Percentiles rank a stretch among this genome's conserved stretches.
These are phyloP conservation scores for Sistotremastrum suecicum DNA, from an alignment of 768 basidiomycete species.

Conservation along the genomic window DNA sequence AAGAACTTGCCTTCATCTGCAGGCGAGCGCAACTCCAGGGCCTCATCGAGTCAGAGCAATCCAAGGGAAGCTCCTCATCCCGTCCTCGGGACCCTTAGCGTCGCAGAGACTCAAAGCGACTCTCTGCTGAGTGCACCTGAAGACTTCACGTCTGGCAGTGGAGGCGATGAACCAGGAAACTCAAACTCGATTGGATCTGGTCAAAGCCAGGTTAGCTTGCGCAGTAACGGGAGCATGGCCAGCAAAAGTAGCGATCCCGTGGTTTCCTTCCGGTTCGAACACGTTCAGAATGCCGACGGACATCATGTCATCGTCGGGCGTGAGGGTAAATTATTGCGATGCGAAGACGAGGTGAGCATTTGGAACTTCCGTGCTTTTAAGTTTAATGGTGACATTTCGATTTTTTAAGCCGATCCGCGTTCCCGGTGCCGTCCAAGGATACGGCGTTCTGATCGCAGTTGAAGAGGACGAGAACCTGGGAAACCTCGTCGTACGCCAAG, in stretches of 20 bases:
- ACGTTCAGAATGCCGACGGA: conserved; percentile 47
- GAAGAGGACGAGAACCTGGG: conserved; percentile 42
- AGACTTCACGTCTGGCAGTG: no score
- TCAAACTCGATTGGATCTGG: background rate
- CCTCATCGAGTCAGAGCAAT: no score
- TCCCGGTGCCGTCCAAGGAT: conserved; percentile 72
- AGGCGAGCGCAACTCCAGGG: no score
- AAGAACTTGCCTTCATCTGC: no score
- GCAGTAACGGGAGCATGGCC: background rate
- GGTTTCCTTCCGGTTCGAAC: conserved; percentile 51
- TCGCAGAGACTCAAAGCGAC: no score
- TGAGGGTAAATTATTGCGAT: conserved; percentile 48
- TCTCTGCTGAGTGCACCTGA: no score
- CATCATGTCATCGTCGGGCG: conserved; percentile 57
- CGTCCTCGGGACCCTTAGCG: no score
- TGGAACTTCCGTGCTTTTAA: background rate
- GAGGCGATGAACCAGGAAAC: no score
- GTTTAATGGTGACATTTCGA: background rate
- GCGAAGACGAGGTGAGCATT: conserved; percentile 57
- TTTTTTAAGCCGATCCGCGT: conserved; percentile 53
- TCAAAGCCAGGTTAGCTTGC: background rate
- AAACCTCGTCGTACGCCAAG: conserved; percentile 51
- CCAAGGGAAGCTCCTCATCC: no score
- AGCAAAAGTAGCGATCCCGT: conserved; percentile 16
- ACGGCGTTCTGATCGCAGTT: conserved; percentile 65